phyloP scores from a whole-genome alignment of 1,139 yeast genomes.

The Candida frijolesensis region DNA sequence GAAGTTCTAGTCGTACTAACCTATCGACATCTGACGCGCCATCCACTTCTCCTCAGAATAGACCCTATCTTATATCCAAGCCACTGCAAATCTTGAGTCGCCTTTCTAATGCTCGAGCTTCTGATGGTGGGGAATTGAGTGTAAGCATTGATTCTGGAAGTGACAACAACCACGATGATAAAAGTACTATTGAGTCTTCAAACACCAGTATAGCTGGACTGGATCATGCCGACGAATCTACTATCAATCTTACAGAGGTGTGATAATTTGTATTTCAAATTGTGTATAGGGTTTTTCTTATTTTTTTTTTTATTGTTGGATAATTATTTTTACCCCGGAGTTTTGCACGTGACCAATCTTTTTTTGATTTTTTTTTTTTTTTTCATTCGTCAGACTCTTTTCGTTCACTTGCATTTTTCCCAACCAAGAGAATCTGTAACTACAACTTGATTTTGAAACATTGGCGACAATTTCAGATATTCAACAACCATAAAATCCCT shows the following conservation, averaged over 20 bases:
- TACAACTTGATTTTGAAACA: not conserved
- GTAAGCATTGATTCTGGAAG: conserved; percentile 28
- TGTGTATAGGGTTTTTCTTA: not conserved
- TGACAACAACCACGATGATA: conserved; percentile 8
- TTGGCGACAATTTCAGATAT: not conserved
- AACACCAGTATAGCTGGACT: conserved; percentile 4
- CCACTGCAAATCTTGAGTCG: conserved; percentile 34
- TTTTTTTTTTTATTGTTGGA: not conserved
- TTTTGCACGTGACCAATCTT: conserved; percentile 1
- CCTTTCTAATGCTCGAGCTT: conserved; percentile 11
- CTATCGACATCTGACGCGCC: not conserved
- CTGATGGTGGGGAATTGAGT: conserved; percentile 22
- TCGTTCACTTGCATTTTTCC: not conserved
- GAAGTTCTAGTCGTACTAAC: not conserved
- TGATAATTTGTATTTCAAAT: not conserved
- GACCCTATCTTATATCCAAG: conserved; percentile 17
- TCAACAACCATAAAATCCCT: no score
- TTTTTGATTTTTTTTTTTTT: not conserved
- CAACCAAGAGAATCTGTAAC: not conserved
- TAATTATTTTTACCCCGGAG: not conserved
- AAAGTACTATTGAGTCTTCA: conserved; percentile 9
- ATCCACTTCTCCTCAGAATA: not conserved
- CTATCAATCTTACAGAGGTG: conserved; percentile 8
- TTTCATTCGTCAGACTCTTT: not conserved
- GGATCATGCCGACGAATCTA: conserved; percentile 13